These are phyloP conservation scores for Ceratocystis lukuohia DNA, from an alignment of 2,329 filamentous ascomycete species.

Conservation along the genomic window DNA sequence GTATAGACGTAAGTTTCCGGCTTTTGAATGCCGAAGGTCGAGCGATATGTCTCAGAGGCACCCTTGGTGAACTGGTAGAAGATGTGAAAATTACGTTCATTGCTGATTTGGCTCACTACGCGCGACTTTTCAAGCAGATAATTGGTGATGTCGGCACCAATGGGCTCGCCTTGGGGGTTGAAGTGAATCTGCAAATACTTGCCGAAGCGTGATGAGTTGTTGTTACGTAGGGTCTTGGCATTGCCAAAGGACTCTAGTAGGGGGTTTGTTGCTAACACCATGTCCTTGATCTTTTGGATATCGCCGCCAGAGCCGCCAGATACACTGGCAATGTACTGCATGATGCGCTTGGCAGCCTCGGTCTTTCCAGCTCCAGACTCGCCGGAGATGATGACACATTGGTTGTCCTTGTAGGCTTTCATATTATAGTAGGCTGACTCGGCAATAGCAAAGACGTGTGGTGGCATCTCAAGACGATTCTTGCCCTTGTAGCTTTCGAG, in stretches of 20 bases:
- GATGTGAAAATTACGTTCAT: slow-evolving; percentile 98
- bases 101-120: slow-evolving; percentile 86
- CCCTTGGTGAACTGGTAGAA: slow-evolving; percentile 99
- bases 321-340: slow-evolving; percentile 98
- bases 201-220: slow-evolving; percentile 96
- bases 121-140: slow-evolving; percentile 91
- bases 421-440: slow-evolving; percentile 98
- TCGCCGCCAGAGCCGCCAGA: slow-evolving; percentile 74
- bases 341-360: slow-evolving; percentile 93
- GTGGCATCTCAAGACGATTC: slow-evolving; percentile 87
- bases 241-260: slow-evolving; percentile 96
- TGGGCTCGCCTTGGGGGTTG: slow-evolving; percentile 77
- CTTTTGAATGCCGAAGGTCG: slow-evolving; percentile 79
- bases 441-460: slow-evolving; percentile 94
- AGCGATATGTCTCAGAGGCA: slow-evolving; percentile 71
- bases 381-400: slow-evolving; percentile 98
- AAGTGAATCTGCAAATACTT: slow-evolving; percentile 98
- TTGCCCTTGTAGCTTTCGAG: slow-evolving; percentile 91
- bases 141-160: slow-evolving; percentile 96
- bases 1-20: slow-evolving; percentile 91
- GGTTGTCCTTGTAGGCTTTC: slow-evolving; percentile 98
- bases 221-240: slow-evolving; percentile 93
- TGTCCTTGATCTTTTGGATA: slow-evolving; percentile 96
- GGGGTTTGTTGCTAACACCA: slow-evolving; percentile 97
- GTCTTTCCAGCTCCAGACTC: slow-evolving; percentile 98